A percentile compares a stretch with the other conserved stretches of the same genome.
Evolutionary conservation across 805 yeast species (phyloP).

Genomic region (Priceomyces haplophilus): DNA sequence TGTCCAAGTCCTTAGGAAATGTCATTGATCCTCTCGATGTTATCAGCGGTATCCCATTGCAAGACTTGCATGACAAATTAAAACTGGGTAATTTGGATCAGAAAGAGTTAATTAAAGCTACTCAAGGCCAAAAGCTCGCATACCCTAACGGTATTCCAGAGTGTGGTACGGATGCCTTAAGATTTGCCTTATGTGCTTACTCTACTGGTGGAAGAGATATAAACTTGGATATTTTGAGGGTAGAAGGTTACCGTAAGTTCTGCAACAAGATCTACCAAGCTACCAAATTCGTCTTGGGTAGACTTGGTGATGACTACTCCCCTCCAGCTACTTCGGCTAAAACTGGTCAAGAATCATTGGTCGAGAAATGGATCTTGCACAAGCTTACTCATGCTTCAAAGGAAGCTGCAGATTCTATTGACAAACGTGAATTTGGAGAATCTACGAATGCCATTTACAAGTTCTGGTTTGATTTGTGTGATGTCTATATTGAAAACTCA

Average conservation of each 20-base stretch:
- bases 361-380: slow-evolving; percentile 95
- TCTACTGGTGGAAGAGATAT: slow-evolving; percentile 99
- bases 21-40: slow-evolving; percentile 96
- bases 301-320: slow-evolving; percentile 81
- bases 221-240: slow-evolving; percentile 91
- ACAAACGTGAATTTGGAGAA: slow-evolving; percentile 83
- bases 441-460: slow-evolving; percentile 85
- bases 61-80: slow-evolving; percentile 75
- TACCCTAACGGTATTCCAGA: slow-evolving; percentile 98
- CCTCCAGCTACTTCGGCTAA: slow-evolving; percentile 68
- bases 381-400: slow-evolving; percentile 71
- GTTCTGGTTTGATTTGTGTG: slow-evolving; percentile 97
- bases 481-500: slow-evolving; percentile 96
- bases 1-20: slow-evolving; percentile 97
- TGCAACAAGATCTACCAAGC: slow-evolving; percentile 99
- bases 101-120: slow-evolving; percentile 81
- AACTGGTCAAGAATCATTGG: slow-evolving; percentile 82
- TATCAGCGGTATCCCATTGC: slow-evolving; percentile 79
- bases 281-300: slow-evolving; percentile 91
- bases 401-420: slow-evolving; percentile 62
- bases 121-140: slow-evolving; percentile 79
- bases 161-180: slow-evolving; percentile 98
- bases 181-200: slow-evolving; percentile 97
- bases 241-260: slow-evolving; percentile 98
- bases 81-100: slow-evolving; percentile 83